Evolutionary conservation across 2,329 filamentous ascomycete species (phyloP), one percentile per base, ranked within the genome.

Genomic region (Ophiostoma perfectum): DNA sequence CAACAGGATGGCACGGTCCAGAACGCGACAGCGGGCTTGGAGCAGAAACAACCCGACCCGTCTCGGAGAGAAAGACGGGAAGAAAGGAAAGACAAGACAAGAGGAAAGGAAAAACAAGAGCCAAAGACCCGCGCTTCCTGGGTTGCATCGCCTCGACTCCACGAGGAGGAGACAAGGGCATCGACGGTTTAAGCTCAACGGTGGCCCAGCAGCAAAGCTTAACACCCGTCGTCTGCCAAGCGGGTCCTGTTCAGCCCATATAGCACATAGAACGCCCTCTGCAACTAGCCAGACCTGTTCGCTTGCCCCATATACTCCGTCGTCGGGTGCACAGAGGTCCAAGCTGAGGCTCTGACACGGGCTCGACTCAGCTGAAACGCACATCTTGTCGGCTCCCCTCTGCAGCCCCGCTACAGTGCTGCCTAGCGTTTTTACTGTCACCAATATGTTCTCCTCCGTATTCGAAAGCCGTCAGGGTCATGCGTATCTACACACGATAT

Each of bases 331-430:
- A 45, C 11, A 42, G 65, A 60, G 64, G 70, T 64, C 70, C 64
- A 68, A 68, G 68, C 63, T 70, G 70, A 58, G 67, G 64, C 67
- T 70, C 67, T 72, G 72, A 73, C 69, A 74, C 72, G 69, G 65
- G 49, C 39, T 63, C 70, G 72, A 71, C 44, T 39, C 71, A 58
- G 71, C 71, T 74, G 71, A 74, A 74, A 74, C 73, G 65, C 64
- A 49, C 66, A 69, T 52, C 55, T 18, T 63, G 44, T 65, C 68
- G 67, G 60, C 38, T 62, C 60, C 64, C 47, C 62, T 64, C 27
- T 55, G 55, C n/a, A 18, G 49, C 6, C 6, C n/a, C 55, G 9
- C 27, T 60, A 18, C 27, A 60, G n/a, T 60, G 55, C 55, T 60
- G 55, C 55, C 55, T 16, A 38, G 6, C 9, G 12, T 60, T 55